A percentile compares a stretch with the other conserved stretches of the same genome.
Evolutionary conservation across 1,139 yeast species (phyloP).

Genomic region (Suhomyces maxii): DNA sequence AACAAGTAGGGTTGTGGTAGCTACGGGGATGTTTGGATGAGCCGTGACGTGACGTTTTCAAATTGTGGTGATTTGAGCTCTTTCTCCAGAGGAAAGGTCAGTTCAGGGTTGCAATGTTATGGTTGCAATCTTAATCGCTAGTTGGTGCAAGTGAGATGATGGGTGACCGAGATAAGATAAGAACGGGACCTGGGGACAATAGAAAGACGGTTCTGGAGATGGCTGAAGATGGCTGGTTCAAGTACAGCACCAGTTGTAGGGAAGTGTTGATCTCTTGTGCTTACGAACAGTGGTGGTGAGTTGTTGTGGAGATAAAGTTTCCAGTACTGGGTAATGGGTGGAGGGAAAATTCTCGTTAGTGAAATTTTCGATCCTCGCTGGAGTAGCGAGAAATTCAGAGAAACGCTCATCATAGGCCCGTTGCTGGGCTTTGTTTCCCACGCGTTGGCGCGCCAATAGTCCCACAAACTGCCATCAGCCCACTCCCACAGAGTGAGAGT

Average conservation of each 20-base stretch:
- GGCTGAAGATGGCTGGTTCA: too few species aligned
- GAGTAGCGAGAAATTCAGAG: not conserved
- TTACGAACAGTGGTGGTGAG: not conserved
- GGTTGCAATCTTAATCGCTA: not conserved
- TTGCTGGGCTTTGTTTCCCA: too few species aligned
- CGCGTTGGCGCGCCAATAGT: too few species aligned
- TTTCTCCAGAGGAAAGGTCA: not conserved
- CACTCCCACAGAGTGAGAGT: too few species aligned
- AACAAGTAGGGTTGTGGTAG: too few species aligned
- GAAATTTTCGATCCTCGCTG: not conserved
- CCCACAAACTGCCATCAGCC: too few species aligned
- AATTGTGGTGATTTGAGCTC: too few species aligned
- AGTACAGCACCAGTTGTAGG: too few species aligned
- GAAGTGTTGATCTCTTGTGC: too few species aligned
- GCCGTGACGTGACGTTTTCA: too few species aligned
- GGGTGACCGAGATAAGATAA: constrained; percentile 3
- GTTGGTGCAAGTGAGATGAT: constrained; percentile 9
- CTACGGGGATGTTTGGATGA: too few species aligned
- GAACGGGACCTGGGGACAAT: not conserved
- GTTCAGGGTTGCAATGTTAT: not conserved
- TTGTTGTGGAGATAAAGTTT: not conserved
- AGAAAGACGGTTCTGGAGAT: too few species aligned
- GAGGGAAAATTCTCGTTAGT: not conserved
- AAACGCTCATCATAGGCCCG: not conserved
- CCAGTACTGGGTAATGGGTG: not conserved